Percentiles rank a stretch among this genome's conserved stretches.
Evolutionary conservation across 176 grass and related monocot species (phyloP).

Genomic region (Zoysia japonica): DNA sequence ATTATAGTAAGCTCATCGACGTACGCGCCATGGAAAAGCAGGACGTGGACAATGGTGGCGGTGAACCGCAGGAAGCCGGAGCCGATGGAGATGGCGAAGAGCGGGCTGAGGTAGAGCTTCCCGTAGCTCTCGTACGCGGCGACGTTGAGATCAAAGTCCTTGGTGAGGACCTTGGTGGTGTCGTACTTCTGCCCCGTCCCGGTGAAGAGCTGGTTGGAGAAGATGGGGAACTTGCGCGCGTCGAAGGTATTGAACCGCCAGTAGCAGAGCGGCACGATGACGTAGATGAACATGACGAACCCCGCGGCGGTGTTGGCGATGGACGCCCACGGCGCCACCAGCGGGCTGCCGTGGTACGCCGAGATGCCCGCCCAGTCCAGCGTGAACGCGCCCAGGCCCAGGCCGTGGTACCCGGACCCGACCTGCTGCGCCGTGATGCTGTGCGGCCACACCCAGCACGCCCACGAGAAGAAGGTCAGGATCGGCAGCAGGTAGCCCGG

Average conservation of each 20-base stretch:
- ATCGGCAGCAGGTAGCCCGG: slow-evolving; percentile 83
- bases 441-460: slow-evolving; percentile 85
- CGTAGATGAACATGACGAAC: slow-evolving; percentile 97
- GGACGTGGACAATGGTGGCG: slow-evolving; percentile 82
- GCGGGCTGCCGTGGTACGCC: slow-evolving; percentile 91
- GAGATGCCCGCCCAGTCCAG: slow-evolving; percentile 97
- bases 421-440: slow-evolving; percentile 95
- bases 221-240: slow-evolving; percentile 80
- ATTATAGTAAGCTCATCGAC: background rate
- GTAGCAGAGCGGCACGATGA: slow-evolving; percentile 91
- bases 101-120: slow-evolving; percentile 94
- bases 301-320: slow-evolving; percentile 82
- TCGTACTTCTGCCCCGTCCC: slow-evolving; percentile 72
- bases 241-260: slow-evolving; percentile 96
- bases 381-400: slow-evolving; percentile 86
- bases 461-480: slow-evolving; percentile 96
- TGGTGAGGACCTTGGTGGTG: slow-evolving; percentile 86
- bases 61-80: slow-evolving; percentile 94
- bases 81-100: slow-evolving; percentile 96
- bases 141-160: slow-evolving; percentile 77
- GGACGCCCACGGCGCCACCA: slow-evolving; percentile 91
- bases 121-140: slow-evolving; percentile 85
- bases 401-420: slow-evolving; percentile 88
- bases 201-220: slow-evolving; percentile 97
- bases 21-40: slow-evolving; percentile 72